phyloP scores from a whole-genome alignment of 208 protist genomes.

The Trypanosoma platydactyli region DNA sequence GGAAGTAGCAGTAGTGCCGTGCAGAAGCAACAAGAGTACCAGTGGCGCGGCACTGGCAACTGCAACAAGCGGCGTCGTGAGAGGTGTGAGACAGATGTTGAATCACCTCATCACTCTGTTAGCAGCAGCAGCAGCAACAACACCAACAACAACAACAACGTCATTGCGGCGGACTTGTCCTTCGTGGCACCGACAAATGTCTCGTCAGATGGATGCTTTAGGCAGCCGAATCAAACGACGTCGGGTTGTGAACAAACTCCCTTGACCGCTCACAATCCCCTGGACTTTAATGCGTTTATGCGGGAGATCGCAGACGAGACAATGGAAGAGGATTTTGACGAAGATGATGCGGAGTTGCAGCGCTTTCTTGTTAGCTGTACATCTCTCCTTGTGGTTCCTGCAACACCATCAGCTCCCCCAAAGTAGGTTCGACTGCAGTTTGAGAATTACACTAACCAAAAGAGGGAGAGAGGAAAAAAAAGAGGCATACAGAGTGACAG shows the following conservation, averaged over 20 bases:
- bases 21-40: background rate
- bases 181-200: constrained; percentile 12
- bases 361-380: constrained; percentile 60
- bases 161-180: too few species aligned
- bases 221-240: too few species aligned
- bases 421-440: too few species aligned
- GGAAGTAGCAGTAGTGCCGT: background rate
- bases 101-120: background rate
- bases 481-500: background rate
- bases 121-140: too few species aligned
- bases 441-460: too few species aligned
- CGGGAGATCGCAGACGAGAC: constrained; percentile 21
- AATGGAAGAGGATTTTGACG: constrained; percentile 31
- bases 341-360: constrained; percentile 56
- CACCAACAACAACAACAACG: too few species aligned
- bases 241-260: too few species aligned
- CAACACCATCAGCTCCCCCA: background rate
- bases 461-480: too few species aligned
- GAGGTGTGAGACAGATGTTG: too few species aligned
- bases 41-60: too few species aligned
- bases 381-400: constrained; percentile 33
- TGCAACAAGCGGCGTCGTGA: too few species aligned
- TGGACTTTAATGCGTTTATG: constrained; percentile 66
- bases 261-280: constrained; percentile 45
- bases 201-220: too few species aligned